Evolutionary conservation across 345 rosid genomes (phyloP).

Genomic region (Excoecaria agallocha): DNA sequence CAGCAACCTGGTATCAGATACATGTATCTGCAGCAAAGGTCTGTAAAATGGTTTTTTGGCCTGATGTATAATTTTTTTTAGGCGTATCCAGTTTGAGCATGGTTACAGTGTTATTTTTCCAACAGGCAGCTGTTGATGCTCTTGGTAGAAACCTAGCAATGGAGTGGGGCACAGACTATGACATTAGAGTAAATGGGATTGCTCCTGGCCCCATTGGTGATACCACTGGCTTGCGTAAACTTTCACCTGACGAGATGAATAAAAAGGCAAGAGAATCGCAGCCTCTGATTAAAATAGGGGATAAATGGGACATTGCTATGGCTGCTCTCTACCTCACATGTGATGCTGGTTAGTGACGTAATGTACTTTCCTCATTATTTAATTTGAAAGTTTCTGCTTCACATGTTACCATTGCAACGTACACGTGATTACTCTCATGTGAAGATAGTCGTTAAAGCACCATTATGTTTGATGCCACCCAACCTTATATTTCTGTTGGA

Average conservation of each 20-base stretch:
- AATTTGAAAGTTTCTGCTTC: not conserved
- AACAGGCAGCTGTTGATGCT: slow-evolving; percentile 55
- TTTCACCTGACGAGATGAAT: slow-evolving; percentile 32
- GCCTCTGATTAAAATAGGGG: slow-evolving; percentile 41
- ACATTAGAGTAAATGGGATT: slow-evolving; percentile 49
- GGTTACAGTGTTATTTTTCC: not conserved
- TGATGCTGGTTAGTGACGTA: slow-evolving; percentile 41
- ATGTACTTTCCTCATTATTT: not conserved
- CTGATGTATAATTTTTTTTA: not conserved
- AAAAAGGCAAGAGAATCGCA: slow-evolving; percentile 9
- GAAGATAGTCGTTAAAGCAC: too few relatives aligned
- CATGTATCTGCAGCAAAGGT: slow-evolving; percentile 62
- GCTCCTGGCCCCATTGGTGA: slow-evolving; percentile 53
- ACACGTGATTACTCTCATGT: too few relatives aligned
- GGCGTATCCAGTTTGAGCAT: not conserved
- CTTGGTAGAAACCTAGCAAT: slow-evolving; percentile 49
- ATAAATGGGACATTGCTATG: slow-evolving; percentile 64
- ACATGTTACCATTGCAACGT: not conserved
- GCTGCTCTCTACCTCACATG: slow-evolving; percentile 51
- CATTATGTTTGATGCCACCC: too few relatives aligned
- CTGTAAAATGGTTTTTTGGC: not conserved
- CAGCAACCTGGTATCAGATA: slow-evolving; percentile 51
- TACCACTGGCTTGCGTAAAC: slow-evolving; percentile 48
- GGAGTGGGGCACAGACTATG: slow-evolving; percentile 61
- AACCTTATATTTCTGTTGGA: too few relatives aligned